A percentile compares a stretch with the other conserved stretches of the same genome.
phyloP scores from a whole-genome alignment of 2,329 filamentous ascomycete genomes.

The Aspergillus puulaauensis region DNA sequence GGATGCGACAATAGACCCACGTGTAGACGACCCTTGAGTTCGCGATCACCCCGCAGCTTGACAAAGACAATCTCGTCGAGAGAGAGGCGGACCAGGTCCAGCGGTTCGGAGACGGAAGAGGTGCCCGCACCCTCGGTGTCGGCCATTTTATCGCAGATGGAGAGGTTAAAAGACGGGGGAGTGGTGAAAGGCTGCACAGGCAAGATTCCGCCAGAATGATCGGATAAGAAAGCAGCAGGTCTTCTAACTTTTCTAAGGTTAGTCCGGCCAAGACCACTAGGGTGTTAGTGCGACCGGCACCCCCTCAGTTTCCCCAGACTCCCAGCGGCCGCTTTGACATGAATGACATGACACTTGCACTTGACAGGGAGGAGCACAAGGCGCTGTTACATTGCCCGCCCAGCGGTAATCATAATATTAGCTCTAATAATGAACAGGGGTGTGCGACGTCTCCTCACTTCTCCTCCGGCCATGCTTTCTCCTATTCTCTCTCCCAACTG shows the following conservation, averaged over 20 bases:
- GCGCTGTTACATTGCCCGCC: neutral
- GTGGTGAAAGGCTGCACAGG: neutral
- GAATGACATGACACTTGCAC: neutral
- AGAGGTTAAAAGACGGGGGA: neutral
- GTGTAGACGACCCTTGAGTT: slow-evolving; percentile 92
- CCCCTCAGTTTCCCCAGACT: slow-evolving; percentile 6
- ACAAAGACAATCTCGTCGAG: slow-evolving; percentile 97
- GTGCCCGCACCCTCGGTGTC: slow-evolving; percentile 72
- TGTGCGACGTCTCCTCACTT: neutral
- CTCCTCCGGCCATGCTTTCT: neutral
- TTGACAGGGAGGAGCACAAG: neutral
- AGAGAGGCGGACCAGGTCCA: slow-evolving; percentile 91
- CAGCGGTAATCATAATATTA: neutral
- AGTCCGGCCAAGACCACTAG: neutral
- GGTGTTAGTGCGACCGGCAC: neutral
- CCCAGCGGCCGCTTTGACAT: neutral
- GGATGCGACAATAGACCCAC: slow-evolving; percentile 53
- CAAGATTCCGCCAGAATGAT: neutral
- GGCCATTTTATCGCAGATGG: slow-evolving; percentile 61
- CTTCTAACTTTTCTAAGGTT: too few relatives aligned
- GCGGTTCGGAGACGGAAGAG: slow-evolving; percentile 78
- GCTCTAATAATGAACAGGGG: neutral
- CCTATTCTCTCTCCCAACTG: neutral
- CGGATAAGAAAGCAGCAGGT: neutral
- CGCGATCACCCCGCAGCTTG: slow-evolving; percentile 91